Percentiles rank a stretch among this genome's conserved stretches.
phyloP scores from a whole-genome alignment of 352 stramenopile genomes.

The Blastocystis sp. region DNA sequence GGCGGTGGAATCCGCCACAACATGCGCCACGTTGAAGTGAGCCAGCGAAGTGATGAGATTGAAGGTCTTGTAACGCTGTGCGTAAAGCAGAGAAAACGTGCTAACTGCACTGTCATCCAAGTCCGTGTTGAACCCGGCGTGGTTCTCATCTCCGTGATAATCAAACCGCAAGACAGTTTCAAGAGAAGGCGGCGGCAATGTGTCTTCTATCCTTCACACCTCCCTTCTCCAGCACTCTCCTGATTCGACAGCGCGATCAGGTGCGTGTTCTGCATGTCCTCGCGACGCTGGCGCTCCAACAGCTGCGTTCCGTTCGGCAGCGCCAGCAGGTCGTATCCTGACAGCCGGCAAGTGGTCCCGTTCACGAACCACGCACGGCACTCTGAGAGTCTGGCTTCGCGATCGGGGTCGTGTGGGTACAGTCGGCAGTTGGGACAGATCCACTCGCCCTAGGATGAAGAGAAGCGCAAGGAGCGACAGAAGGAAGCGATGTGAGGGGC shows the following conservation, averaged over 20 bases:
- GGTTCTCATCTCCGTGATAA: constrained; percentile 39
- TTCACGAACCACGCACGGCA: constrained; percentile 21
- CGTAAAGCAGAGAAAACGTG: background rate
- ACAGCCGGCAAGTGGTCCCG: background rate
- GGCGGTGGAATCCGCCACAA: background rate
- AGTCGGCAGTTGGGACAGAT: constrained; percentile 9
- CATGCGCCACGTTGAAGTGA: background rate
- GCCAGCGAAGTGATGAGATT: background rate
- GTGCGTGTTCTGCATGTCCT: constrained; percentile 28
- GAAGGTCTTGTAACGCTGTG: background rate
- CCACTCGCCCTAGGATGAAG: constrained; percentile 11
- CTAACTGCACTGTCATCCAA: background rate
- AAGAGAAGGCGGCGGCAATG: background rate
- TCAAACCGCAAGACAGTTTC: background rate
- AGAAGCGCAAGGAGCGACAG: background rate
- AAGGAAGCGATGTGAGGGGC: constrained; percentile 24
- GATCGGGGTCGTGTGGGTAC: constrained; percentile 38
- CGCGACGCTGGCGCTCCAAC: constrained; percentile 24
- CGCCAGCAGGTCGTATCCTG: constrained; percentile 22
- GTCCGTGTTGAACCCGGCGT: background rate
- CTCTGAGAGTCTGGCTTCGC: background rate
- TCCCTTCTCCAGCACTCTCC: background rate
- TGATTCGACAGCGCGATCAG: constrained; percentile 38
- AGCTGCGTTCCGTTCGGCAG: constrained; percentile 23
- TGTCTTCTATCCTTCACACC: background rate